Base-by-base conservation (phyloP, 768 basidiomycete species). In the Boletus reticuloceps region DNA sequence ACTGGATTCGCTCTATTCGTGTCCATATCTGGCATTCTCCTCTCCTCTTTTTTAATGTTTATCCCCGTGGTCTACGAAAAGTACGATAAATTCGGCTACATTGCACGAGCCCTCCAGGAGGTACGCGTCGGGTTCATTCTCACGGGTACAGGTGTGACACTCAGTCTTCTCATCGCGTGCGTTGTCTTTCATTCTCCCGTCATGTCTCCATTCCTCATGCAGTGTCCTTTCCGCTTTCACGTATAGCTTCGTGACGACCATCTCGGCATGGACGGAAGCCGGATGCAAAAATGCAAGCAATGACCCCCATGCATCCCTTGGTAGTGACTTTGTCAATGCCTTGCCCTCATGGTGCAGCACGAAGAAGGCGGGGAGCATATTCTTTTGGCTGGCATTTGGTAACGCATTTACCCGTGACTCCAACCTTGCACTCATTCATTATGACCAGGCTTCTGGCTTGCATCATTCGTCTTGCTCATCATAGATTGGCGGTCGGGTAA, bases 301-400 rank as follows among this genome's bases (percentile, higher is more conserved):
- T 5, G 94, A 97, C 63, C 95, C 94, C 5, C 79, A 93, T 67
- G 86, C 84, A 0, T 77, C 77, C 47, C 78, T 83, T 13, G 86
- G 89, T 19, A 75, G 79, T 31, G 81, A 78, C 54, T 98, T 88
- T 69, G 79, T 80, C 58, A 77, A 77, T 5, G 91, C 76, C 19
- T 76, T 98, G 3, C 72, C 79, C 5, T 84, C 89, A 1, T 97
- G 91, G 90, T 98, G 94, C 72, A 84, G 78, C 59, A 95, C 94
- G 8, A 98, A 97, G 75, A 94, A 92, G 64, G 94, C 94, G 3
- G 91, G 82, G 0, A 84, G 84, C 6, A 82, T 95, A 44, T 97
- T 98, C 73, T 88, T 94, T 68, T 96, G 94, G 94, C 69, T 93
- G 10, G 77, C 83, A 2, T 90, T 91, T 51, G 78, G 91, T 91